Base-by-base conservation (phyloP, 2,329 filamentous ascomycete species). In the Aspergillus carbonarius region DNA sequence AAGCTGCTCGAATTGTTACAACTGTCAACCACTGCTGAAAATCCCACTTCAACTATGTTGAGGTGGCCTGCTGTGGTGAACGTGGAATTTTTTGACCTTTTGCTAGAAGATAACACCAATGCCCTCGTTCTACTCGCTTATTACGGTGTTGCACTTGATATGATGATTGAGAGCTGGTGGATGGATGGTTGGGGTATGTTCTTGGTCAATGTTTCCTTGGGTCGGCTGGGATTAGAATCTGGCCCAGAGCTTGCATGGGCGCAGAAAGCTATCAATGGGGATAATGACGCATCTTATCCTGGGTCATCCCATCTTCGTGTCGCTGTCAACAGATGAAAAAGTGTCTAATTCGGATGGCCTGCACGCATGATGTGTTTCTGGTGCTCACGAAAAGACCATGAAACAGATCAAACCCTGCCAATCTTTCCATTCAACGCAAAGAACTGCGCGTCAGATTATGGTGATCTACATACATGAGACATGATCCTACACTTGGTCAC, bases 111-210 rank as follows among this genome's bases (percentile, higher is more conserved):
- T 12, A 51, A 61, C 34, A 44, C 39, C 7, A 55, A 32, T 0
- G 40, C 51, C 1, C 52, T 61, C 8, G 17, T 56, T 1, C 23
- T 53, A 3, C 44, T 61, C 5, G 59, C 44, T 4, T 50, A 55
- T 15, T 59, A 55, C 37, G 59, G 59, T 1, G 52, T 23, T 13
- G 51, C 59, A 7, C 30, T 61, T 17, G 30, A 53, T 7, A 9
- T 59, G 34, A 17, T 61, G 9, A n/a, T 30, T 4, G 52, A 49
- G 8, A 44, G 34, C 20, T 61, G 59, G 59, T 61, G 59, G 59
- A n/a, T 59, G 35, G 59, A 59, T 25, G 56, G 59, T 8, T 61
- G 59, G 59, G 55, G 59, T 23, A 39, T 23, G 10, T 40, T 47
- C 25, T 39, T 59, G 30, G 13, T 57, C 5, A 40, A 57, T 15